A percentile compares a stretch with the other conserved stretches of the same genome.
These are phyloP conservation scores for Ochetophila trinervis DNA, from an alignment of 306 rosid genomes.

Conservation along the genomic window DNA sequence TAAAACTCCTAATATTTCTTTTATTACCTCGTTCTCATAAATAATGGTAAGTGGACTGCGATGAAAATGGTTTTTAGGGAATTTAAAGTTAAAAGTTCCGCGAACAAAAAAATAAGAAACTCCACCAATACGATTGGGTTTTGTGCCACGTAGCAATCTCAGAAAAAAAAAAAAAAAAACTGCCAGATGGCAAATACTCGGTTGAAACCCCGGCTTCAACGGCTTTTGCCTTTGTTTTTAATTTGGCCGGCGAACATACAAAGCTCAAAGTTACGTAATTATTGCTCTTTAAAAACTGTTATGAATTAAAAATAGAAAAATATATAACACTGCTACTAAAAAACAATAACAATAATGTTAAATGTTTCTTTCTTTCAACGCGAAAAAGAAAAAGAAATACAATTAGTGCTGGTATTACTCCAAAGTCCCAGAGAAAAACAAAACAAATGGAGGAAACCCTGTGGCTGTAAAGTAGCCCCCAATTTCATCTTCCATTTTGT, in stretches of 20 bases:
- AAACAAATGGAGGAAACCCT: not conserved
- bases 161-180: too few relatives aligned
- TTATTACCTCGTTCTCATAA: too few relatives aligned
- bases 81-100: too few relatives aligned
- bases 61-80: too few relatives aligned
- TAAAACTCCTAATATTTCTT: too few relatives aligned
- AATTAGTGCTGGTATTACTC: not conserved
- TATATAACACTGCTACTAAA: not conserved
- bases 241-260: slow-evolving; percentile 31
- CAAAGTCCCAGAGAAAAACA: not conserved
- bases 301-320: too few relatives aligned
- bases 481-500: not conserved
- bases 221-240: slow-evolving; percentile 44
- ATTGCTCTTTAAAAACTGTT: not conserved
- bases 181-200: slow-evolving; percentile 19
- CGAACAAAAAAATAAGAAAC: too few relatives aligned
- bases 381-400: not conserved
- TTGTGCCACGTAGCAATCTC: slow-evolving; percentile 8
- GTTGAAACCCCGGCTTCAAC: slow-evolving; percentile 42
- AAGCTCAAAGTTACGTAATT: not conserved
- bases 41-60: too few relatives aligned
- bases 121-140: too few relatives aligned
- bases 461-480: slow-evolving; percentile 25
- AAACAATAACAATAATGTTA: too few relatives aligned
- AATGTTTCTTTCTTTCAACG: too few relatives aligned